A percentile compares a stretch with the other conserved stretches of the same genome.
Conservation (phyloP, 116 monocot species). For the Phalaenopsis hybrid region DNA sequence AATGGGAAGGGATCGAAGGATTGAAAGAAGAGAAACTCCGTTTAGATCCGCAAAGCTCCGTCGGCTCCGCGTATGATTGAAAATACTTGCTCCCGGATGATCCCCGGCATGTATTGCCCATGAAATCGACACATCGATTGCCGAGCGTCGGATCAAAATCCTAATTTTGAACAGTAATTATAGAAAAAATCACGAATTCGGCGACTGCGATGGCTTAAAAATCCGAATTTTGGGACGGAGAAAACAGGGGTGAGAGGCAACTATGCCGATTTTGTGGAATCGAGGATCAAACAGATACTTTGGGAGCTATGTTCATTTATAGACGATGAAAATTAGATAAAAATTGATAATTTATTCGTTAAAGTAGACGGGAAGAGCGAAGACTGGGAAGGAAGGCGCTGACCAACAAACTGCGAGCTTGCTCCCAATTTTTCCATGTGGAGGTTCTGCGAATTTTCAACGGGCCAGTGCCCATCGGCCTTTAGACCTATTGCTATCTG, state of each 20-base stretch:
- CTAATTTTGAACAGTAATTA: not conserved
- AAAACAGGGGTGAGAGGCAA: not conserved
- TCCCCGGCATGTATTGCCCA: conserved; percentile 57
- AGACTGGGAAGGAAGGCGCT: too few species aligned
- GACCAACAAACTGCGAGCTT: too few species aligned
- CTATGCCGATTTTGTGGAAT: too few species aligned
- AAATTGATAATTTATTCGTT: too few species aligned
- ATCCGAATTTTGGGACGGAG: not conserved
- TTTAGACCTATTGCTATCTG: too few species aligned
- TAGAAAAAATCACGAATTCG: not conserved
- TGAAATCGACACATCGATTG: conserved; percentile 21
- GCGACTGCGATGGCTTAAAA: not conserved
- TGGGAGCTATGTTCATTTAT: too few species aligned
- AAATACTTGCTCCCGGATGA: conserved; percentile 31
- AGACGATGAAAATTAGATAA: too few species aligned
- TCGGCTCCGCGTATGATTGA: conserved; percentile 9
- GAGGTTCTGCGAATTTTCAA: too few species aligned
- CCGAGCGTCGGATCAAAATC: not conserved
- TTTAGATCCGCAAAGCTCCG: conserved; percentile 3
- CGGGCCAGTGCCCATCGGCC: too few species aligned
- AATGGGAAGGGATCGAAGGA: not conserved
- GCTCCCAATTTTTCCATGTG: too few species aligned
- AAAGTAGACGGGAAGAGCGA: too few species aligned
- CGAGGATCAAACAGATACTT: too few species aligned
- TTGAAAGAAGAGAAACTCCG: not conserved